A percentile compares a stretch with the other conserved stretches of the same genome.
Conservation (phyloP, 352 stramenopile genomes). For the Lagenidium giganteum region DNA sequence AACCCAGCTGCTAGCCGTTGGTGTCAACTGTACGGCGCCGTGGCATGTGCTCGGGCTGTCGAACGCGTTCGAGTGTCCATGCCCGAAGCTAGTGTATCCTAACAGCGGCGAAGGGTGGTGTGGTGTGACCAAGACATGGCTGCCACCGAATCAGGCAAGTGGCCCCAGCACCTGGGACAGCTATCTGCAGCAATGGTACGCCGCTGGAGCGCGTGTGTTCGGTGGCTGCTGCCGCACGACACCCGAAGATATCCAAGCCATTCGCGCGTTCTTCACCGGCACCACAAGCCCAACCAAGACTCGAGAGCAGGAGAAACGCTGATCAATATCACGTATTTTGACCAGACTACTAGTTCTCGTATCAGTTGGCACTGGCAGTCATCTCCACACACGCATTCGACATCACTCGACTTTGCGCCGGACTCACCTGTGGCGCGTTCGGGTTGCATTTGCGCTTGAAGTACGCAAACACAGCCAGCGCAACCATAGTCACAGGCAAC, state of each 20-base stretch:
- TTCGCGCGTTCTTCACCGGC: conserved; percentile 48
- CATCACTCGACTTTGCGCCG: no score
- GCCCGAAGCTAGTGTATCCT: conserved; percentile 58
- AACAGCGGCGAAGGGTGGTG: conserved; percentile 78
- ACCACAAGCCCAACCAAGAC: no score
- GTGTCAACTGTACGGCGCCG: conserved; percentile 73
- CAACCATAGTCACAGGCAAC: no score
- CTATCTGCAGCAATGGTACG: conserved; percentile 43
- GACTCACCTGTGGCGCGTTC: no score
- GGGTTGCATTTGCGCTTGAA: no score
- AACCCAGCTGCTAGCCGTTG: conserved; percentile 49
- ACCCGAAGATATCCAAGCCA: conserved; percentile 46
- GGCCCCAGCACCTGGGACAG: conserved; percentile 39
- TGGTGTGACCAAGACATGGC: conserved; percentile 50
- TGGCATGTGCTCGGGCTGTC: conserved; percentile 50
- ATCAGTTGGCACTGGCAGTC: no score
- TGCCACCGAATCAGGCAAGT: conserved; percentile 23
- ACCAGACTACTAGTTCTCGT: no score
- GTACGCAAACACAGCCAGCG: no score
- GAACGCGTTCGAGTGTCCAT: conserved; percentile 22
- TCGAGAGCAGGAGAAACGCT: no score
- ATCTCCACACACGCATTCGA: no score
- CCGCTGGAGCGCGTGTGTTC: conserved; percentile 59
- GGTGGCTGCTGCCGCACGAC: conserved; percentile 70
- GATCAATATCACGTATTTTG: no score